Evolutionary conservation across 257 asterid species (phyloP), one percentile per base, ranked within the genome.

Genomic region (Mitragyna speciosa): DNA sequence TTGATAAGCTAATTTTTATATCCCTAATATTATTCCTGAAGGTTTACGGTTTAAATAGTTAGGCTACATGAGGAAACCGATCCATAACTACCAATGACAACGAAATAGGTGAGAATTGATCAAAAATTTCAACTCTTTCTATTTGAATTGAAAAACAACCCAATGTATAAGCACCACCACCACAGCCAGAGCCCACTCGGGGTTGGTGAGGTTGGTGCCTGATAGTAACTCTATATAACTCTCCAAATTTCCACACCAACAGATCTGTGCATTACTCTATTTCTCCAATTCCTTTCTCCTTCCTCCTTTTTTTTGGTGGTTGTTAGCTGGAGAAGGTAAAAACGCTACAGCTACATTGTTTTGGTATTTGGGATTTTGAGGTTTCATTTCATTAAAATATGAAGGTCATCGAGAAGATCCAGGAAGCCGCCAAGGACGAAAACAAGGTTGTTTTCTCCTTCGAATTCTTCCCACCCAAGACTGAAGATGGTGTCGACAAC

Each of bases 381-480:
- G 0, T 59, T 48, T 10, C 20, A 0, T 48, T 39, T 61, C 0
- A 1, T n/a, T 33, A 64, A 54, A 22, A 63, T 36, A 95, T 95
- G 99, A 95, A 95, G 97, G 98, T 95, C 76, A 90, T 95, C 26
- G 96, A 95, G 75, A 95, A 95, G 95, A 92, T 95, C 87, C 90
- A 70, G 4, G 93, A 90, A 78, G 90, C 94, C 49, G 52, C 90
- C 75, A 90, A 86, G 54, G 89, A 84, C 71, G 72, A 78, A 82
- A 76, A 86, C 66, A 89, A 83, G 72, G 97, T 90, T 16, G 88
- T 92, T 64, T 96, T 96, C 89, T 96, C 98, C 31, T 96, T 96
- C 85, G 99, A 96, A 76, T 96, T 93, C 88, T 96, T 96, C 84
- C 98, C 99, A 11, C 99, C 99, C 15, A 96, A 94, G 89, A 96